Percentiles rank a stretch among this genome's conserved stretches.
Conservation (phyloP, 495 filamentous ascomycete species). For the Aspergillus egyptiacus region DNA sequence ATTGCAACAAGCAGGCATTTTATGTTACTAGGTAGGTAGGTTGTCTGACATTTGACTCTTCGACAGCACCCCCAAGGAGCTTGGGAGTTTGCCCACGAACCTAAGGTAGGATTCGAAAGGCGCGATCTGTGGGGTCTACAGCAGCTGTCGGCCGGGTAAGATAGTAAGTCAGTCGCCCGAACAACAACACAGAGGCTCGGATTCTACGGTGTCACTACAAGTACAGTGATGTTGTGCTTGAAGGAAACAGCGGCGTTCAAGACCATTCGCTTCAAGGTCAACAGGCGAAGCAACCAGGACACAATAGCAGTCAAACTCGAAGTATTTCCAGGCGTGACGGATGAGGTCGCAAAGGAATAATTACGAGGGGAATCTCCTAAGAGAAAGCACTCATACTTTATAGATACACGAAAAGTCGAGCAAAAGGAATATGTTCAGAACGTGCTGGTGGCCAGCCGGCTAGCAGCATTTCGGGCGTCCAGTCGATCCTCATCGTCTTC, state of each 20-base stretch:
- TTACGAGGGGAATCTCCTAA: slow-evolving; percentile 22
- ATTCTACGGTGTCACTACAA: not conserved
- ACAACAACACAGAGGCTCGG: not conserved
- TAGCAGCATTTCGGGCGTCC: slow-evolving; percentile 92
- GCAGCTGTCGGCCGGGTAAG: too few relatives aligned
- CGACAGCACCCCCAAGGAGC: too few relatives aligned
- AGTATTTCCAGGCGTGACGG: not conserved
- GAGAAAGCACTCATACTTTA: slow-evolving; percentile 25
- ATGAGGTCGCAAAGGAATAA: slow-evolving; percentile 1
- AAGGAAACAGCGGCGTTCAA: not conserved
- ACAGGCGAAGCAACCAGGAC: not conserved
- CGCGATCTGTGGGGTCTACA: too few relatives aligned
- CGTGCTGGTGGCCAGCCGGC: slow-evolving; percentile 85
- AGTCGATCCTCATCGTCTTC: slow-evolving; percentile 91
- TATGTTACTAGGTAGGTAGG: too few relatives aligned
- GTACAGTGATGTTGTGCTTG: too few relatives aligned
- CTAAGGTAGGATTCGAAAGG: too few relatives aligned
- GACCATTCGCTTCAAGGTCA: slow-evolving; percentile 5
- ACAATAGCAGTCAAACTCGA: not conserved
- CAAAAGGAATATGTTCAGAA: slow-evolving; percentile 49
- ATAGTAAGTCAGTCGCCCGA: too few relatives aligned
- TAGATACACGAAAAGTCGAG: slow-evolving; percentile 4
- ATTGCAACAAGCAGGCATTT: too few relatives aligned
- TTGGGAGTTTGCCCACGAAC: too few relatives aligned
- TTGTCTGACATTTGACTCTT: too few relatives aligned